phyloP scores from a whole-genome alignment of 2,329 filamentous ascomycete species.

The Paracorniculantispora psalliotae region DNA sequence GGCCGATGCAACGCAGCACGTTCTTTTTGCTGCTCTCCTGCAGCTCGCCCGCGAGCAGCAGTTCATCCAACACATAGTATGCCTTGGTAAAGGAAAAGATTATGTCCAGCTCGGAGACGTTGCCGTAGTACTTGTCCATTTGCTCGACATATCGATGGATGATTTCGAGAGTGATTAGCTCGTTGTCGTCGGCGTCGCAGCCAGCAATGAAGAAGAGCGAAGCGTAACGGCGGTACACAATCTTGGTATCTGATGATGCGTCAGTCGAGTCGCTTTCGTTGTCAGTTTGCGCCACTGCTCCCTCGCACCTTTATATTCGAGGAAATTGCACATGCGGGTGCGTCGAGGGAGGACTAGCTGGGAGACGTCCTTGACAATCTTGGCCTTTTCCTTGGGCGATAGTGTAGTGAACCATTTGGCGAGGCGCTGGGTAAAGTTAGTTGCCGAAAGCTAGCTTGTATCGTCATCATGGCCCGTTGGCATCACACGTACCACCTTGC shows the following conservation, averaged over 20 bases:
- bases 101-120: slow-evolving; percentile 98
- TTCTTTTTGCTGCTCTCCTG: slow-evolving; percentile 99
- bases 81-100: slow-evolving; percentile 99
- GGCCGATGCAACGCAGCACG: slow-evolving; percentile 88
- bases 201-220: slow-evolving; percentile 99
- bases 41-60: slow-evolving; percentile 90
- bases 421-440: slow-evolving; percentile 64
- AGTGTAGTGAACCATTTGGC: slow-evolving; percentile 99
- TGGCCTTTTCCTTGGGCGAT: slow-evolving; percentile 96
- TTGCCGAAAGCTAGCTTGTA: background rate
- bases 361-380: slow-evolving; percentile 99
- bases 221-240: slow-evolving; percentile 97
- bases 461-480: too few relatives aligned
- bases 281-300: too few relatives aligned
- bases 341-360: slow-evolving; percentile 92
- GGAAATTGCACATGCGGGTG: slow-evolving; percentile 99
- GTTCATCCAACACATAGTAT: slow-evolving; percentile 97
- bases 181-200: slow-evolving; percentile 95
- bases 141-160: slow-evolving; percentile 99
- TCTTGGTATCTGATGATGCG: slow-evolving; percentile 73
- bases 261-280: background rate
- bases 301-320: slow-evolving; percentile 98
- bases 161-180: slow-evolving; percentile 95
- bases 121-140: slow-evolving; percentile 99
- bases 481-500: slow-evolving; percentile 83